Percentiles rank a stretch among this genome's conserved stretches.
These are phyloP conservation scores for Picochlorum sp. DNA, from an alignment of 139 green algal species.

Conservation along the genomic window DNA sequence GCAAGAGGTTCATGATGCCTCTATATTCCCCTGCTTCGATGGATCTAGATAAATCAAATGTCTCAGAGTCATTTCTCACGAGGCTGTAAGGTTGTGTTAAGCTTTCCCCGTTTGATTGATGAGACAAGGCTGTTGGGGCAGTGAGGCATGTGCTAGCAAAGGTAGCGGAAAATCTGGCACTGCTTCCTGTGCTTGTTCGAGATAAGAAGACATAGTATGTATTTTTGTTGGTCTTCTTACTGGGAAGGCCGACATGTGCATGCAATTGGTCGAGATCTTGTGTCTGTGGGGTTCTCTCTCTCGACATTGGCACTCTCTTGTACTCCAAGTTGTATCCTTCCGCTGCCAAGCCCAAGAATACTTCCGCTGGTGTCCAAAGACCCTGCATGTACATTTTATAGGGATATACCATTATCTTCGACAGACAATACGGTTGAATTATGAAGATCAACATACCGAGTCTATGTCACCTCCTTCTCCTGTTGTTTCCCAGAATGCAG, in stretches of 20 bases:
- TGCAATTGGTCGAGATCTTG: conserved; percentile 65
- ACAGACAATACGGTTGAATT: not conserved
- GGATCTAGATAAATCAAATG: conserved; percentile 17
- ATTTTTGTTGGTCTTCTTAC: conserved; percentile 15
- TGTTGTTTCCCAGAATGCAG: conserved; percentile 40
- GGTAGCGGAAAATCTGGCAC: conserved; percentile 51
- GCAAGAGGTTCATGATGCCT: conserved; percentile 50
- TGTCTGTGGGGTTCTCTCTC: conserved; percentile 71
- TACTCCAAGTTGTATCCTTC: conserved; percentile 63
- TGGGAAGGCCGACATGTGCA: conserved; percentile 32
- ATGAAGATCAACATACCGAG: not conserved
- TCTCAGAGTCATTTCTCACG: conserved; percentile 15
- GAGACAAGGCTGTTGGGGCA: not conserved
- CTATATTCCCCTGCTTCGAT: conserved; percentile 62
- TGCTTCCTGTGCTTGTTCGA: conserved; percentile 57
- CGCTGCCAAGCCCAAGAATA: conserved; percentile 46
- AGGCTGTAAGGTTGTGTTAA: too few relatives aligned
- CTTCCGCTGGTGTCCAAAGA: conserved; percentile 31
- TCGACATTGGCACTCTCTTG: conserved; percentile 70
- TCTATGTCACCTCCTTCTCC: conserved; percentile 34
- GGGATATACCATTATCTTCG: not conserved
- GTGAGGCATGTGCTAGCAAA: conserved; percentile 15
- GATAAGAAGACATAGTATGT: conserved; percentile 64
- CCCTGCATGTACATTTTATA: conserved; percentile 10
- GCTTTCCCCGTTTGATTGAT: conserved; percentile 21